Percentiles rank a stretch among this genome's conserved stretches.
phyloP scores from a whole-genome alignment of 2,329 filamentous ascomycete species.

The Thermothelomyces thermophilus region DNA sequence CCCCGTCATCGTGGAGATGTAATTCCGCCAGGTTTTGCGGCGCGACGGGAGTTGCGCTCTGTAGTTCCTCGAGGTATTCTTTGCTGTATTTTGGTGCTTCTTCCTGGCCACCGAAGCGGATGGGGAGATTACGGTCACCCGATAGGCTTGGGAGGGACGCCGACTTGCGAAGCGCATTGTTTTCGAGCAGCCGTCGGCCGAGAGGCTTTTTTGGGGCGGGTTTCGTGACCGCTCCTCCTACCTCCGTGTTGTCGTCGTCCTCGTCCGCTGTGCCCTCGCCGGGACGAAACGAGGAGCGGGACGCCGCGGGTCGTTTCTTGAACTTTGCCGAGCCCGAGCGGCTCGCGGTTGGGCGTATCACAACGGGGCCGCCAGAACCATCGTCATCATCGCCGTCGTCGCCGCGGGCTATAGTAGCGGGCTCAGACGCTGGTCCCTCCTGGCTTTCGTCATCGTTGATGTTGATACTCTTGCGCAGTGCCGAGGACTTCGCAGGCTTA shows the following conservation, averaged over 20 bases:
- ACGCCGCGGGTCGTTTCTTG: slow-evolving; percentile 60
- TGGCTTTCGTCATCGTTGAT: slow-evolving; percentile 31
- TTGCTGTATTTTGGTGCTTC: slow-evolving; percentile 76
- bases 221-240: slow-evolving; percentile 25
- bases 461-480: slow-evolving; percentile 50
- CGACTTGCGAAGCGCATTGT: slow-evolving; percentile 36
- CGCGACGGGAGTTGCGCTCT: slow-evolving; percentile 76
- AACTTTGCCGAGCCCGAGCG: slow-evolving; percentile 47
- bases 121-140: slow-evolving; percentile 40
- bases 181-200: slow-evolving; percentile 30
- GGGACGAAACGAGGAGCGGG: slow-evolving; percentile 71
- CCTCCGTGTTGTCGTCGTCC: slow-evolving; percentile 33
- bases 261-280: slow-evolving; percentile 47
- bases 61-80: slow-evolving; percentile 79
- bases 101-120: slow-evolving; percentile 52
- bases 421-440: slow-evolving; percentile 15
- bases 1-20: slow-evolving; percentile 36
- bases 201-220: slow-evolving; percentile 47
- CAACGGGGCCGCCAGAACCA: slow-evolving; percentile 41
- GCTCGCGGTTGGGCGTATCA: slow-evolving; percentile 42
- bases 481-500: slow-evolving; percentile 52
- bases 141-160: slow-evolving; percentile 44
- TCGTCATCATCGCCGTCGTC: slow-evolving; percentile 34
- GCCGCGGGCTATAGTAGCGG: slow-evolving; percentile 19
- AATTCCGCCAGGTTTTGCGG: slow-evolving; percentile 55